phyloP scores from a whole-genome alignment of 106 monocot genomes.

The Dendrobium nobile region DNA sequence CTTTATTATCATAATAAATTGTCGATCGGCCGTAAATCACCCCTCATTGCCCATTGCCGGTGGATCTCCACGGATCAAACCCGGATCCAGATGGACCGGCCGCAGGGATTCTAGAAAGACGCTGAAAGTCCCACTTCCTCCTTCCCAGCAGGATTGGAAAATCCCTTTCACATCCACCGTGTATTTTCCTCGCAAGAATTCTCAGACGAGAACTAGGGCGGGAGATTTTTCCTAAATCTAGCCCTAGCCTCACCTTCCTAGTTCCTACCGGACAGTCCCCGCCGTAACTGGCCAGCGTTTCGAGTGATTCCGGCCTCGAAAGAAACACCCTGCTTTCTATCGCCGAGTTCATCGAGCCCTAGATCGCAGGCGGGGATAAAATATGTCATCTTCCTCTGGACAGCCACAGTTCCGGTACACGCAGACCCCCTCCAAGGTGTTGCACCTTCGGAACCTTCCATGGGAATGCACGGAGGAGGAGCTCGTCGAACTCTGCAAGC shows the following conservation, averaged over 20 bases:
- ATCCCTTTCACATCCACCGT: neutral
- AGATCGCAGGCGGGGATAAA: neutral
- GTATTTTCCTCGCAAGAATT: neutral
- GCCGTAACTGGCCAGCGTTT: neutral
- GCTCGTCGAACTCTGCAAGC: slow-evolving; percentile 85
- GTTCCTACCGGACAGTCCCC: neutral
- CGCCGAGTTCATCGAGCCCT: neutral
- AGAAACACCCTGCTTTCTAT: slow-evolving; percentile 1
- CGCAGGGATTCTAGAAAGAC: too few species aligned
- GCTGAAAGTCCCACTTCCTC: neutral
- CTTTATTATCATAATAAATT: too few species aligned
- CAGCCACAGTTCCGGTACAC: slow-evolving; percentile 85
- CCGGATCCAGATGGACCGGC: too few species aligned
- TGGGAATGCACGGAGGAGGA: slow-evolving; percentile 93
- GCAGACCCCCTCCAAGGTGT: slow-evolving; percentile 92
- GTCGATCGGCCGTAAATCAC: too few species aligned
- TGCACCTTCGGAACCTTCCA: slow-evolving; percentile 83
- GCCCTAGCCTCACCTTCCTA: neutral
- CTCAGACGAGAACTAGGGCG: neutral
- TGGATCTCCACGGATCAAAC: too few species aligned
- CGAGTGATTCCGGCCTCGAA: neutral
- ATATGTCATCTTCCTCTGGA: slow-evolving; percentile 47
- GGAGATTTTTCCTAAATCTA: neutral
- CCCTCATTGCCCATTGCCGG: too few species aligned
- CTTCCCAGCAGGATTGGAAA: neutral